Evolutionary conservation across 202 grass and related monocot species (phyloP), one percentile per base, ranked within the genome.

Genomic region (Zoysia matrella): DNA sequence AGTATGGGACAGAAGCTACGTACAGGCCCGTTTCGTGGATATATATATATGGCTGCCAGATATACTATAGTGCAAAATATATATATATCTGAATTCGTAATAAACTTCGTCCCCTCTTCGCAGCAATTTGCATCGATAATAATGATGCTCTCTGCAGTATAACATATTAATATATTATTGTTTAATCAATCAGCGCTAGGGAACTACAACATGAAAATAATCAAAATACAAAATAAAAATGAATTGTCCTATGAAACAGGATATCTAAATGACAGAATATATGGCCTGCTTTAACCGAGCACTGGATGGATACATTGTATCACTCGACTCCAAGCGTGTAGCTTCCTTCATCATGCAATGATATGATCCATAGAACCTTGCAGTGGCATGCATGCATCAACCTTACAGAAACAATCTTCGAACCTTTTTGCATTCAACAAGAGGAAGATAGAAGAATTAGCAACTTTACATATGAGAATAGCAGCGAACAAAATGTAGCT

Each of bases 341-440:
- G 62, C 47, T 52, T 51, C 47, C 22, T 54, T 45, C 16, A 68
- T 60, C 42, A 43, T 58, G 63, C 13, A 68, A 65, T 41, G 42
- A 73, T 42, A 43, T 11, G 40, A 16, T 55, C 14, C 4, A 9
- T 11, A 0, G 8, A 85, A 55, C 18, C 41, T 64, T 79, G 75
- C 43, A 36, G 30, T 36, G 30, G 30, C 54, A 8, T 10, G 55
- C 9, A 51, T 3, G 15, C 14, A 47, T 72, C 60, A 80, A 40
- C 30, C 44, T 83, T 72, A 79, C 9, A 40, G 62, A 83, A 88
- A 79, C 13, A 88, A 83, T 79, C 86, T 88, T 83, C 67, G 67
- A 40, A 83, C 80, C 86, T 88, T 72, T 82, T 79, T 16, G 42
- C 48, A 79, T 83, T 73, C 7, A 43, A 67, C 67, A 56, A 16